Evolutionary conservation across 1,284 basidiomycete genomes (phyloP).

Genomic region (Lignosus rhinocerotis): DNA sequence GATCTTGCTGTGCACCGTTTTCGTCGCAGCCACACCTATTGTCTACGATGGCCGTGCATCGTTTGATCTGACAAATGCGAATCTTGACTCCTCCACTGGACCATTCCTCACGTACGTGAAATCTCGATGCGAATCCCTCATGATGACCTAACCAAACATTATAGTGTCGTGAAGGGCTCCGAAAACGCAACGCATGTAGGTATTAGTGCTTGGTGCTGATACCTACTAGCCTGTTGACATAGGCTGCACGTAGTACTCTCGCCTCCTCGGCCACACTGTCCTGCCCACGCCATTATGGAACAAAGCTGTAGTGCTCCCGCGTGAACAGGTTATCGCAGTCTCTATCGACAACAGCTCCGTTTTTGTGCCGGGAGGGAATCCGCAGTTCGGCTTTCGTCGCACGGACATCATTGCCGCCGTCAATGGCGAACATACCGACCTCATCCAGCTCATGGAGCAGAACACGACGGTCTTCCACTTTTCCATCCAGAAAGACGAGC

Average conservation of each 20-base stretch:
- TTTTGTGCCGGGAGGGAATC: constrained; percentile 52
- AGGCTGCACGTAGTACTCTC: constrained; percentile 42
- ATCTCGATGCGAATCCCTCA: not conserved
- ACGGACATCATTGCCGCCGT: constrained; percentile 55
- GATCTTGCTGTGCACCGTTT: constrained; percentile 9
- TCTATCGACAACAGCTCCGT: constrained; percentile 60
- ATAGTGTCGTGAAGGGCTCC: constrained; percentile 53
- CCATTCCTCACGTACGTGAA: constrained; percentile 53
- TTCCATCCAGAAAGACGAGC: constrained; percentile 49
- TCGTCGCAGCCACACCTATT: constrained; percentile 36
- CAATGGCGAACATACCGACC: constrained; percentile 39
- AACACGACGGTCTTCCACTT: constrained; percentile 56
- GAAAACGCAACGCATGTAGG: constrained; percentile 48
- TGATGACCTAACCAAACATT: not conserved
- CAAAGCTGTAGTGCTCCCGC: constrained; percentile 23
- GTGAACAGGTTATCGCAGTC: constrained; percentile 51
- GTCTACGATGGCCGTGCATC: constrained; percentile 59
- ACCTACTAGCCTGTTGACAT: not conserved
- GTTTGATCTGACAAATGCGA: constrained; percentile 39
- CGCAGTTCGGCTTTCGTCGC: constrained; percentile 57
- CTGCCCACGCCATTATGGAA: constrained; percentile 54
- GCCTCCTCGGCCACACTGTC: constrained; percentile 39
- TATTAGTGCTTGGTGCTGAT: not conserved
- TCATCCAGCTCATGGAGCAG: constrained; percentile 44
- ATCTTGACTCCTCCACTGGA: constrained; percentile 46